Evolutionary conservation across 2,329 filamentous ascomycete species (phyloP), one percentile per base, ranked within the genome.

Genomic region (Zasmidium angulare): DNA sequence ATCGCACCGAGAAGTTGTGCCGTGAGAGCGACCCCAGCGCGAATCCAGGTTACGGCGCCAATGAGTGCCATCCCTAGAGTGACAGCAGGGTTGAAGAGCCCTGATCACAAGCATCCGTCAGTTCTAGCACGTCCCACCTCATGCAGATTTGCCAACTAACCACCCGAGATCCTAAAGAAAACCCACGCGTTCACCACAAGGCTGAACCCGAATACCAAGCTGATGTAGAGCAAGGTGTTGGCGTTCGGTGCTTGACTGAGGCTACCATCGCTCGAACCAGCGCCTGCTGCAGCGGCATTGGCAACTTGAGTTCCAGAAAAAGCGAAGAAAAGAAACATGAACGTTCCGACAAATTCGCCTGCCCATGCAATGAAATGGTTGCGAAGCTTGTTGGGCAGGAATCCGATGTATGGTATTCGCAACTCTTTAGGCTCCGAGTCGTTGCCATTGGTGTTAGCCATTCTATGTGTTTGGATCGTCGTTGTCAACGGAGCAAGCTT

Each of bases 1-100:
- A 82, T 79, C 46, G 71, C 75, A 40, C 75, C 79, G 17, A 79
- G 63, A 1, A 82, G 66, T 67, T 82, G 79, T 1, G 78, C 67
- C 59, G 80, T 59, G 56, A 80, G 75, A 60, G 80, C 72, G 24
- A 81, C 61, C 21, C 62, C 59, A 14, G 74, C 79, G 48, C 79
- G 76, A 40, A 74, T 23, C 78, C 77, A 81, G 26, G 70, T 69
- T 17, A 81, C 67, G 6, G 77, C 79, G 51, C 80, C 80, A 53
- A 81, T 75, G 51, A 82, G 64, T 26, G 73, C 75, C 68, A 82
- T 70, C n/a, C 76, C 79, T 21, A 82, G 66, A 0, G 79, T 79
- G 23, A 82, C 79, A 70, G 72, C 72, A 3, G 71, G 71, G 50
- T 74, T 74, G 68, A 74, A 74, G 17, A 74, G 64, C 17, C 72